Conservation (phyloP, 2,329 filamentous ascomycete species). For the Exophiala calicioides region DNA sequence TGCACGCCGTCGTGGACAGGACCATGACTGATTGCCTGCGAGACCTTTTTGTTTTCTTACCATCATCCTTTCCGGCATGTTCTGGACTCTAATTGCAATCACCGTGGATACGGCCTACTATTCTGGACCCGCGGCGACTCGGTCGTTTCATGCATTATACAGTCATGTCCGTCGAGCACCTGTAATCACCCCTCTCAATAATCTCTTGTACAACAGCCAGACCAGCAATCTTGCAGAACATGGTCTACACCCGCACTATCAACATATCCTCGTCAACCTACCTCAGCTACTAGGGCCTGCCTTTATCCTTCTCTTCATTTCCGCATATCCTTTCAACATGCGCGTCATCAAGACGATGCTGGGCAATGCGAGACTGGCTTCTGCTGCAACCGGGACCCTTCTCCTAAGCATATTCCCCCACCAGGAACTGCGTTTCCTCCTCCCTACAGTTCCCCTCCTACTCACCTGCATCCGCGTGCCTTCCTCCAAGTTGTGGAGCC, state of each 20-base stretch:
- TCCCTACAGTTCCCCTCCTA: constrained; percentile 54
- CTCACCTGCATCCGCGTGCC: constrained; percentile 50
- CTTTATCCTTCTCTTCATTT: constrained; percentile 58
- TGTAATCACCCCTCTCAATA: constrained; percentile 75
- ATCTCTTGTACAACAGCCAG: constrained; percentile 72
- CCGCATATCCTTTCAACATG: constrained; percentile 34
- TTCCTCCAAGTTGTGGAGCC: constrained; percentile 32
- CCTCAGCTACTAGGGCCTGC: constrained; percentile 73
- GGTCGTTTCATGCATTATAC: constrained; percentile 42
- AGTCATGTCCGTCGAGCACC: constrained; percentile 62
- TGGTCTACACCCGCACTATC: constrained; percentile 76
- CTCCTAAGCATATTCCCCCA: constrained; percentile 51
- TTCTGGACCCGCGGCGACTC: constrained; percentile 39
- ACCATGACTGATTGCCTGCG: constrained; percentile 5
- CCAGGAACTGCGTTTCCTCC: constrained; percentile 56
- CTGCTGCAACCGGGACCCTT: constrained; percentile 46
- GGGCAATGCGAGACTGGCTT: constrained; percentile 42
- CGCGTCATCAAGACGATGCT: constrained; percentile 29
- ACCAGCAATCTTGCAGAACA: constrained; percentile 71
- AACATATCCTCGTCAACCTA: constrained; percentile 71
- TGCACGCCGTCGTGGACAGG: neutral
- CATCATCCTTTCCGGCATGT: constrained; percentile 64
- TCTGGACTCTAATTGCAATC: constrained; percentile 72
- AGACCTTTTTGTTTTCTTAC: constrained; percentile 63
- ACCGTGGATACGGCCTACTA: constrained; percentile 86